A percentile compares a stretch with the other conserved stretches of the same genome.
Conservation (phyloP, 495 filamentous ascomycete genomes). For the Xylaria scruposa region DNA sequence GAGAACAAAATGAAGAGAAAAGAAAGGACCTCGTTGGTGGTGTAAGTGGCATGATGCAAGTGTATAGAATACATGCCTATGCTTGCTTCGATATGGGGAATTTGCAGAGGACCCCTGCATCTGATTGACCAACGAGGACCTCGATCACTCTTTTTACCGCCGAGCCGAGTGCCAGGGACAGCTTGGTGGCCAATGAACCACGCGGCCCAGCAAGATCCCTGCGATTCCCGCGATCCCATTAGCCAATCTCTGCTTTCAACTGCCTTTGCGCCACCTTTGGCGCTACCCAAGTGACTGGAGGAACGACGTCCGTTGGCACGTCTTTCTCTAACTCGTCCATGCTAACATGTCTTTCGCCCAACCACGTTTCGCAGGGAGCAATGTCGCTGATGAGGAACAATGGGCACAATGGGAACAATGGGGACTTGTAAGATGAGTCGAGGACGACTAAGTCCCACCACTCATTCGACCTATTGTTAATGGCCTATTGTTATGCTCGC, state of each 20-base stretch:
- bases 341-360: constrained; percentile 20
- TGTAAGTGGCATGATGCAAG: constrained; percentile 17
- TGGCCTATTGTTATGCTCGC: constrained; percentile 19
- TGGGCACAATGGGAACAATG: constrained; percentile 14
- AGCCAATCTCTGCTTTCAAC: constrained; percentile 24
- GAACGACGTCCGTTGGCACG: constrained; percentile 28
- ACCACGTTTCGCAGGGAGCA: constrained; percentile 18
- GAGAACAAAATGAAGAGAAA: background rate
- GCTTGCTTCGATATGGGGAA: background rate
- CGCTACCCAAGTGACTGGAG: constrained; percentile 27
- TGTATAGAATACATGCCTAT: constrained; percentile 13
- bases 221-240: constrained; percentile 12
- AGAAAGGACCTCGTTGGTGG: background rate
- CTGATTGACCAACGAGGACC: constrained; percentile 20
- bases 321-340: constrained; percentile 24
- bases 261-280: constrained; percentile 22
- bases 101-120: constrained; percentile 21
- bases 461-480: constrained; percentile 4
- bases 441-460: constrained; percentile 4
- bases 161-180: constrained; percentile 28
- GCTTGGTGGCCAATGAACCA: constrained; percentile 23
- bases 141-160: constrained; percentile 30
- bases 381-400: constrained; percentile 22
- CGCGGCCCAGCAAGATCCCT: constrained; percentile 21
- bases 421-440: constrained; percentile 23